Evolutionary conservation across 495 filamentous ascomycete species (phyloP).

Genomic region (Thermochaetoides thermophila): DNA sequence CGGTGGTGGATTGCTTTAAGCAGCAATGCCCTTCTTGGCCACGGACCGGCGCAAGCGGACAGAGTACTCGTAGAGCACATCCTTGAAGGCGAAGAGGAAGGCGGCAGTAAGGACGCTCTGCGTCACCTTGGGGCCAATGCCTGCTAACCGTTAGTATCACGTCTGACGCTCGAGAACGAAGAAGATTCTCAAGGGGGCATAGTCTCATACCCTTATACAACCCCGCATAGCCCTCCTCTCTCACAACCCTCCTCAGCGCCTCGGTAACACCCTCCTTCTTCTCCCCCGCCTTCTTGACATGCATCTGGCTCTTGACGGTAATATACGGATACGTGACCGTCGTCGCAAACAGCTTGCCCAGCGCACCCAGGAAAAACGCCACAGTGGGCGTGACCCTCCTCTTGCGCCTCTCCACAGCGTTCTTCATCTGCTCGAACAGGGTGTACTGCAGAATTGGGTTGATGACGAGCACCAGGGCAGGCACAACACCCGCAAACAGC

Average conservation of each 20-base stretch:
- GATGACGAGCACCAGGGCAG: constrained; percentile 83
- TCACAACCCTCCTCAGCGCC: constrained; percentile 62
- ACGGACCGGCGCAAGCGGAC: constrained; percentile 29
- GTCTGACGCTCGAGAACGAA: too few relatives aligned
- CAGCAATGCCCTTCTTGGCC: constrained; percentile 26
- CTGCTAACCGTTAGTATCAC: too few relatives aligned
- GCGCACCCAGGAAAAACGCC: constrained; percentile 78
- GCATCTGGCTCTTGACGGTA: constrained; percentile 92
- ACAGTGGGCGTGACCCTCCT: constrained; percentile 59
- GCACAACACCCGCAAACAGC: constrained; percentile 83
- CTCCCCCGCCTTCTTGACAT: constrained; percentile 60
- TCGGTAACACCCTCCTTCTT: constrained; percentile 53
- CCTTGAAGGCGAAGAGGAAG: constrained; percentile 96
- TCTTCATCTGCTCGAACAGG: constrained; percentile 94
- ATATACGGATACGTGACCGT: constrained; percentile 95
- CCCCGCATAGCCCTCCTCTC: constrained; percentile 75
- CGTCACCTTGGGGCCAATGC: constrained; percentile 86
- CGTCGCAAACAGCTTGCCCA: constrained; percentile 90
- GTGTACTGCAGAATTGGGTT: constrained; percentile 99
- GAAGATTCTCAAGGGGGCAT: too few relatives aligned
- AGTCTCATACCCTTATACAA: constrained; percentile 96
- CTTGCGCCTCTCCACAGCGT: constrained; percentile 34
- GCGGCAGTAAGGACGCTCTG: constrained; percentile 95
- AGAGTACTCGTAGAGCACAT: constrained; percentile 49
- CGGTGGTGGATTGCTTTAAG: too few relatives aligned